A percentile compares a stretch with the other conserved stretches of the same genome.
Conservation (phyloP, 2,329 filamentous ascomycete species). For the Chalaropsis thielavioides region DNA sequence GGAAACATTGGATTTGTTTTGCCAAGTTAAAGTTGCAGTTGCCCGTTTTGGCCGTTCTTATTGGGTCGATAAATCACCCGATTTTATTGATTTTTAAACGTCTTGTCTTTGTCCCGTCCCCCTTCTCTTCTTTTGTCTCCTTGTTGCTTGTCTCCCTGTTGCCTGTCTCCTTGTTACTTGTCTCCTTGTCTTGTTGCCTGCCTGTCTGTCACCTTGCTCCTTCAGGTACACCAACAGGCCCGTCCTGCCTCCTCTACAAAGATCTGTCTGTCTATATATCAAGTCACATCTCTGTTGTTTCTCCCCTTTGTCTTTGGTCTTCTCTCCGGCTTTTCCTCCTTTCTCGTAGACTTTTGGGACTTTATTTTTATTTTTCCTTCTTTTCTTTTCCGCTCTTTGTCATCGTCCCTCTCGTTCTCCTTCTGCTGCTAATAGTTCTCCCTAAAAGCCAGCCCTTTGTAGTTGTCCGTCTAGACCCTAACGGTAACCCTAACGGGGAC, state of each 20-base stretch:
- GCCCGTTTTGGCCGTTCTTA: neutral
- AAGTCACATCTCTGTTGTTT: neutral
- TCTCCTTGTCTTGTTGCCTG: neutral
- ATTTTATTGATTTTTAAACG: neutral
- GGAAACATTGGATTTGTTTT: neutral
- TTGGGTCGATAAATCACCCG: neutral
- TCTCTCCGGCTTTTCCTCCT: neutral
- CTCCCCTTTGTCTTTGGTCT: neutral
- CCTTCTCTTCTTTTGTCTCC: too few relatives aligned
- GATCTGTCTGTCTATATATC: neutral
- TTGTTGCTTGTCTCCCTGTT: neutral
- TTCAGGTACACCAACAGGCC: neutral
- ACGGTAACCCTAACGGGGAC: neutral
- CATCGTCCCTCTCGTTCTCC: neutral
- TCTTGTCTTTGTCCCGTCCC: too few relatives aligned
- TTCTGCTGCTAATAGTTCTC: neutral
- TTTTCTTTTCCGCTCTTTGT: neutral
- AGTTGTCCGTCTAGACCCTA: neutral
- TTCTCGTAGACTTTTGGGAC: neutral
- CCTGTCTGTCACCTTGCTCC: neutral
- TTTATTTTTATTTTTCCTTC: slow-evolving; percentile 1
- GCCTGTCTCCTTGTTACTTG: neutral
- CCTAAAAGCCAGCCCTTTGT: neutral
- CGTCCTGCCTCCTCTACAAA: neutral
- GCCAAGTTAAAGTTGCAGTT: neutral